phyloP scores from a whole-genome alignment of 1,139 yeast species.

The Yamadazyma diddensiae region DNA sequence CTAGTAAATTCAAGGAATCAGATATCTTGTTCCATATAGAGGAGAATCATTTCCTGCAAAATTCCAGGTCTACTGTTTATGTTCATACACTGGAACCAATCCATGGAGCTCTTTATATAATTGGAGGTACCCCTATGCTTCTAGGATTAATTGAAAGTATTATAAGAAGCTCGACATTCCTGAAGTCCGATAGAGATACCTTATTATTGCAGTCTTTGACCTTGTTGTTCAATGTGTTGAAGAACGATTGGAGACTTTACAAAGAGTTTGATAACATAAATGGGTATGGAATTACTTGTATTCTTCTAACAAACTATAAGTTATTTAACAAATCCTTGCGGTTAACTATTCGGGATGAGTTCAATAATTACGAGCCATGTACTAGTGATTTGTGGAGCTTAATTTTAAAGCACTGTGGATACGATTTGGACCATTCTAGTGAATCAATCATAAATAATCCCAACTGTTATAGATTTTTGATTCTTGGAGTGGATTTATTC shows the following conservation, averaged over 20 bases:
- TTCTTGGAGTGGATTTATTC: conserved; percentile 36
- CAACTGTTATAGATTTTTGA: conserved; percentile 26
- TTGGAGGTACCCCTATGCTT: conserved; percentile 38
- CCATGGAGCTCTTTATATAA: conserved; percentile 29
- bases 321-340: conserved; percentile 18
- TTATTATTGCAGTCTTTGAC: conserved; percentile 22
- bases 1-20: conserved; percentile 20
- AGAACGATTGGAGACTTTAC: conserved; percentile 35
- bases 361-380: conserved; percentile 1
- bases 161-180: conserved; percentile 12
- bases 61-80: conserved; percentile 2
- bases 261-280: conserved; percentile 43
- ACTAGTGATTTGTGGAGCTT: conserved; percentile 7
- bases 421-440: conserved; percentile 20
- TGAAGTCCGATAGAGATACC: conserved; percentile 16
- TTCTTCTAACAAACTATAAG: conserved; percentile 30
- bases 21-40: conserved; percentile 33
- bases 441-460: conserved; percentile 32
- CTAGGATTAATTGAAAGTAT: conserved; percentile 29
- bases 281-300: conserved; percentile 38
- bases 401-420: conserved; percentile 25
- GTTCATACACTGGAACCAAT: conserved; percentile 28
- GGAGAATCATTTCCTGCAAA: conserved; percentile 17
- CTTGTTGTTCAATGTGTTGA: conserved; percentile 26
- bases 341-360: conserved; percentile 10